Evolutionary conservation across 345 rosid genomes (phyloP).

Genomic region (Corchorus olitorius): DNA sequence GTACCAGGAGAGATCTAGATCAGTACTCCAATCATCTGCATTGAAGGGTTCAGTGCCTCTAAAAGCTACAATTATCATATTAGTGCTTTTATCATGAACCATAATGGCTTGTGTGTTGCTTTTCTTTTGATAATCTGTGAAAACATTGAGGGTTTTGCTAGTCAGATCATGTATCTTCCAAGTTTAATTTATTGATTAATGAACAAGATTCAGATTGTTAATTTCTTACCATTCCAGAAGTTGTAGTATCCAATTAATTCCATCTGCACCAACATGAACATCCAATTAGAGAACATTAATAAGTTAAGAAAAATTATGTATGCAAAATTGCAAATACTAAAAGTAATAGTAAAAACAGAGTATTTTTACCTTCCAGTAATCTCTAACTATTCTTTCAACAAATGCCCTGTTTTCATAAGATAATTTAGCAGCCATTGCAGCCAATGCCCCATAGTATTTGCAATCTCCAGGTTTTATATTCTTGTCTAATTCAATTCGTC

Average conservation of each 20-base stretch:
- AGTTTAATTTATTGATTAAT: not conserved
- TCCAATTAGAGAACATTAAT: not conserved
- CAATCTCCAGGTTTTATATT: conserved; percentile 29
- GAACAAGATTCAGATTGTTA: not conserved
- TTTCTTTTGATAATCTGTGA: conserved; percentile 42
- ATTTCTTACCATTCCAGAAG: conserved; percentile 50
- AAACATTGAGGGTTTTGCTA: not conserved
- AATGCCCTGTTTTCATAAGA: conserved; percentile 51
- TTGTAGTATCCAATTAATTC: conserved; percentile 39
- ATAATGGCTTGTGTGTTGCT: conserved; percentile 37
- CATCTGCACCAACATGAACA: conserved; percentile 38
- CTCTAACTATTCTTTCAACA: conserved; percentile 30
- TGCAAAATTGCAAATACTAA: too few species aligned
- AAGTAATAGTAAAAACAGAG: too few species aligned
- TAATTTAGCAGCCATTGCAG: conserved; percentile 60
- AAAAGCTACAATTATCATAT: conserved; percentile 44
- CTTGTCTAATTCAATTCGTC: conserved; percentile 42
- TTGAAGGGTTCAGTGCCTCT: conserved; percentile 52
- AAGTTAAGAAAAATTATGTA: not conserved
- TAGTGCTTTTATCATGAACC: conserved; percentile 31
- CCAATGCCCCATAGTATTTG: conserved; percentile 42
- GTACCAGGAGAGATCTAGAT: conserved; percentile 54
- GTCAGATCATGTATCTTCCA: not conserved
- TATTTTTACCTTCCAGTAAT: conserved; percentile 44
- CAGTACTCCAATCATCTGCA: conserved; percentile 52